Conservation (phyloP, 2,329 filamentous ascomycete species). For the Alternaria triticimaculans region DNA sequence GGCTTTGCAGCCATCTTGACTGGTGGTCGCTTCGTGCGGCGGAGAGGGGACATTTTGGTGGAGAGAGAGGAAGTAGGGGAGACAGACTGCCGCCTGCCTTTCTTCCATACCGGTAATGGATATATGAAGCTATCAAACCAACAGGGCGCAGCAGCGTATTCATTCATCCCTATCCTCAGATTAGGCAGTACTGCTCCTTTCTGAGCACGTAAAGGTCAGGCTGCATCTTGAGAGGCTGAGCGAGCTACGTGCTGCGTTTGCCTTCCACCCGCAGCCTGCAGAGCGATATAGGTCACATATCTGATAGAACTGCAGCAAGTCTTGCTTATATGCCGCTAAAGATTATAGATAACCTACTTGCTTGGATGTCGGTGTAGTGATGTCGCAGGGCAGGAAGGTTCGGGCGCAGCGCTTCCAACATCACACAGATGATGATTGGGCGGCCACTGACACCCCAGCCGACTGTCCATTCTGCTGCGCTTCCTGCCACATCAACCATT, state of each 20-base stretch:
- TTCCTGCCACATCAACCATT: background rate
- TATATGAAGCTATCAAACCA: background rate
- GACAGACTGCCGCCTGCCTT: background rate
- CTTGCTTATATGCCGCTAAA: background rate
- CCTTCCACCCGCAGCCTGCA: background rate
- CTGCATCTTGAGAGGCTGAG: background rate
- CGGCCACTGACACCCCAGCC: background rate
- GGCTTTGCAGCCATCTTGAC: background rate
- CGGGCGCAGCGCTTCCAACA: background rate
- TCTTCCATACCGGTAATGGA: background rate
- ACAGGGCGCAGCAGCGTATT: background rate
- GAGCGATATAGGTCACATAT: background rate
- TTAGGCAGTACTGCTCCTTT: background rate
- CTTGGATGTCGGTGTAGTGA: background rate
- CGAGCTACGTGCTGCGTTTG: background rate
- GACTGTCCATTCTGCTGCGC: background rate
- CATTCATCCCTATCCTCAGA: background rate
- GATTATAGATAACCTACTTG: background rate
- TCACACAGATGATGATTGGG: background rate
- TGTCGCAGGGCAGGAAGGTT: background rate
- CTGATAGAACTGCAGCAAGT: background rate
- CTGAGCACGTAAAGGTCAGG: background rate
- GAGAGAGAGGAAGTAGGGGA: background rate
- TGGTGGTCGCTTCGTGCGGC: background rate
- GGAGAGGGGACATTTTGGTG: background rate